A percentile compares a stretch with the other conserved stretches of the same genome.
These are phyloP conservation scores for Metschnikowia aberdeeniae DNA, from an alignment of 805 yeast genomes.

Conservation along the genomic window DNA sequence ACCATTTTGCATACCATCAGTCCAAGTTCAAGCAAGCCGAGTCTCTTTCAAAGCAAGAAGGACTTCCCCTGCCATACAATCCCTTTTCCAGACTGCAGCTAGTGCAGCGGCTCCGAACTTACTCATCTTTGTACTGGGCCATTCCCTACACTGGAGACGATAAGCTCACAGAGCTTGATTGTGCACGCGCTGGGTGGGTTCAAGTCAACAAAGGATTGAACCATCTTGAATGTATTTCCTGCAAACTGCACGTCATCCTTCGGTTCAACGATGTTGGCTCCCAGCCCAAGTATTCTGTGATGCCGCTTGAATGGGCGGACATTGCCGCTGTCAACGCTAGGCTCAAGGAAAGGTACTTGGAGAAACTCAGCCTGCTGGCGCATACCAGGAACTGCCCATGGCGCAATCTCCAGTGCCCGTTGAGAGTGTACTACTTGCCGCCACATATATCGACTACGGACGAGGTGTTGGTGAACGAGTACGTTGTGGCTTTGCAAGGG, in stretches of 20 bases:
- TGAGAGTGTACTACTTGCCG: slow-evolving; percentile 31
- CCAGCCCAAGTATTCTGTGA: slow-evolving; percentile 13
- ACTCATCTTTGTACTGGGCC: slow-evolving; percentile 46
- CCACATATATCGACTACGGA: slow-evolving; percentile 30
- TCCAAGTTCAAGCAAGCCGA: slow-evolving; percentile 16
- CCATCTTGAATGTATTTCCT: slow-evolving; percentile 31
- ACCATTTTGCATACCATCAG: slow-evolving; percentile 37
- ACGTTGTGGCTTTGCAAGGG: slow-evolving; percentile 25
- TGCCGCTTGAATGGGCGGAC: slow-evolving; percentile 18
- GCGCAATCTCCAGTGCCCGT: slow-evolving; percentile 33
- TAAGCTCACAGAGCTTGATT: slow-evolving; percentile 41
- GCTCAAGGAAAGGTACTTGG: slow-evolving; percentile 23
- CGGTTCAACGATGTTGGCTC: slow-evolving; percentile 21
- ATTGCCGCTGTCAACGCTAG: slow-evolving; percentile 22
- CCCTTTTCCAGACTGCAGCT: slow-evolving; percentile 37
- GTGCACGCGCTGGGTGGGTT: slow-evolving; percentile 53
- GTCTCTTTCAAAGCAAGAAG: slow-evolving; percentile 9
- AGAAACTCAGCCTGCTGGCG: slow-evolving; percentile 22
- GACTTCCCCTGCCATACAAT: slow-evolving; percentile 19
- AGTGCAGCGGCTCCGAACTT: slow-evolving; percentile 40
- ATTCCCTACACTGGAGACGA: slow-evolving; percentile 22
- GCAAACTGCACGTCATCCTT: slow-evolving; percentile 27
- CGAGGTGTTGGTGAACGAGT: slow-evolving; percentile 25
- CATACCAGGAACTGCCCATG: slow-evolving; percentile 35
- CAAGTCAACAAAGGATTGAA: slow-evolving; percentile 22